These are phyloP conservation scores for Beauveria bassiana DNA, from an alignment of 2,329 filamentous ascomycete species.

Conservation along the genomic window DNA sequence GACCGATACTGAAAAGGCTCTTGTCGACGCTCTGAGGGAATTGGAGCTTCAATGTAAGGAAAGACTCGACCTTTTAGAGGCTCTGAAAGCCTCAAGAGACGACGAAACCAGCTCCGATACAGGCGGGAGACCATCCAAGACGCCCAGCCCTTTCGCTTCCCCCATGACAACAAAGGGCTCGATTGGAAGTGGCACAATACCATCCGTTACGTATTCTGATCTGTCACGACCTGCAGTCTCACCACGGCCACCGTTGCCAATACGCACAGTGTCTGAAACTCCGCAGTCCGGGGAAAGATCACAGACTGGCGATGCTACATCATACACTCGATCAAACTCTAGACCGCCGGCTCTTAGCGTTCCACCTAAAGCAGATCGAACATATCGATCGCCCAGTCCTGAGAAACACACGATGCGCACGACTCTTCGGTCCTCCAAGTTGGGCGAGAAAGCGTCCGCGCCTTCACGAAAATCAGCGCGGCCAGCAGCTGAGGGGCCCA, in stretches of 20 bases:
- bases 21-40: slow-evolving; percentile 72
- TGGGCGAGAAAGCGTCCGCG: slow-evolving; percentile 34
- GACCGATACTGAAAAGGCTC: slow-evolving; percentile 74
- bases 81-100: slow-evolving; percentile 60
- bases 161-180: slow-evolving; percentile 41
- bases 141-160: slow-evolving; percentile 17
- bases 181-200: slow-evolving; percentile 76
- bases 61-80: slow-evolving; percentile 79
- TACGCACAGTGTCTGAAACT: slow-evolving; percentile 44
- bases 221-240: slow-evolving; percentile 62
- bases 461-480: slow-evolving; percentile 33
- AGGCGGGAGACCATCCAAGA: slow-evolving; percentile 15
- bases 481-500: slow-evolving; percentile 44
- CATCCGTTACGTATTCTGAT: slow-evolving; percentile 70
- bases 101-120: slow-evolving; percentile 20
- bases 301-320: slow-evolving; percentile 9
- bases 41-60: slow-evolving; percentile 91
- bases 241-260: slow-evolving; percentile 48
- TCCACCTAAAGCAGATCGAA: slow-evolving; percentile 27
- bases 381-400: slow-evolving; percentile 45
- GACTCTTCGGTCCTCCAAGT: slow-evolving; percentile 46
- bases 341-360: slow-evolving; percentile 26
- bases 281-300: slow-evolving; percentile 30
- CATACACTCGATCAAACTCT: slow-evolving; percentile 6
- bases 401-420: slow-evolving; percentile 56